Evolutionary conservation across 1,284 basidiomycete genomes (phyloP).

Genomic region (Ganoderma lucidum): DNA sequence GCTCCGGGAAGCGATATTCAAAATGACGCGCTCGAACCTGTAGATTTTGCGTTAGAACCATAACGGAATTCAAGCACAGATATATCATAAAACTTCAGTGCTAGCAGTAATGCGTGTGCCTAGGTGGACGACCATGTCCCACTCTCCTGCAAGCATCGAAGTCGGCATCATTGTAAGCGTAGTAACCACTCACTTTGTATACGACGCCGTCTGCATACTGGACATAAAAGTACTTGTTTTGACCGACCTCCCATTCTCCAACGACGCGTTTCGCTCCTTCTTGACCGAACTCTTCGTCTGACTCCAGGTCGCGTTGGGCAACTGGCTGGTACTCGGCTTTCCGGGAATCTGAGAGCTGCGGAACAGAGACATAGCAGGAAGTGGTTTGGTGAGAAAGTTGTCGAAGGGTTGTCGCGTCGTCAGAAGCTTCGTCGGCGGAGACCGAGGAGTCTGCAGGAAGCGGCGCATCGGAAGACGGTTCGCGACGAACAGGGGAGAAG

Average conservation of each 20-base stretch:
- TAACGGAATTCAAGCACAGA: not conserved
- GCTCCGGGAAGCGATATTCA: slow-evolving; percentile 46
- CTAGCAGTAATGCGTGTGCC: not conserved
- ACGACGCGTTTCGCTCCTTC: slow-evolving; percentile 49
- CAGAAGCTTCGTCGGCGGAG: slow-evolving; percentile 16
- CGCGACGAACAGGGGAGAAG: slow-evolving; percentile 23
- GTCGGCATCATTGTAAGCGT: not conserved
- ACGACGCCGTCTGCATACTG: slow-evolving; percentile 62
- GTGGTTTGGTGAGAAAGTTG: not conserved
- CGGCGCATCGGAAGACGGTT: slow-evolving; percentile 24
- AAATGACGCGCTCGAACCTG: slow-evolving; percentile 44
- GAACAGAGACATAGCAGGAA: slow-evolving; percentile 30
- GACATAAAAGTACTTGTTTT: slow-evolving; percentile 64
- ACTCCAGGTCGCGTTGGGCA: slow-evolving; percentile 28
- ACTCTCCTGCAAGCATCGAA: not conserved
- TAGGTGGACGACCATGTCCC: not conserved
- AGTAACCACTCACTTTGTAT: slow-evolving; percentile 55
- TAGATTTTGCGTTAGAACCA: not conserved
- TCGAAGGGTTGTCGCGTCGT: not conserved
- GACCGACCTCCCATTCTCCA: slow-evolving; percentile 58
- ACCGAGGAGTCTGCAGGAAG: slow-evolving; percentile 21
- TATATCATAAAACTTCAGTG: not conserved
- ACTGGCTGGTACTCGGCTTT: slow-evolving; percentile 33
- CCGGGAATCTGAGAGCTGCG: slow-evolving; percentile 24
- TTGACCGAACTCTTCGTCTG: slow-evolving; percentile 35